Evolutionary conservation across 345 rosid species (phyloP).

Genomic region (Combretum micranthum): DNA sequence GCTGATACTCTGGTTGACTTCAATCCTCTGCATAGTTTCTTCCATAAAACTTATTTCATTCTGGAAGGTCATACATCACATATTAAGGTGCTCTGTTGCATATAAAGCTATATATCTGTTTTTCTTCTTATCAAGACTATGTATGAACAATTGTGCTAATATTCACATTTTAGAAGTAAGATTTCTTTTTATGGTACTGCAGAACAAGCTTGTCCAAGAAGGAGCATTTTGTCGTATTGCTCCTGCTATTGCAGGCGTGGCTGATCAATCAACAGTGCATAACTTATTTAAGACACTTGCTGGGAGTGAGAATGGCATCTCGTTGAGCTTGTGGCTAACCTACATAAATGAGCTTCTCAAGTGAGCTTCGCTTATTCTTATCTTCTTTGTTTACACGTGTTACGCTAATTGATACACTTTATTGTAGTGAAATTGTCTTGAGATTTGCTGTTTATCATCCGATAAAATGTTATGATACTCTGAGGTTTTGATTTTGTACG

Average conservation of each 20-base stretch:
- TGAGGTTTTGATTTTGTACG: too few relatives aligned
- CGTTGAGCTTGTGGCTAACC: slow-evolving; percentile 69
- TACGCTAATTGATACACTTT: not conserved
- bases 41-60: too few relatives aligned
- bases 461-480: too few relatives aligned
- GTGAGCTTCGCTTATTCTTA: slow-evolving; percentile 38
- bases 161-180: not conserved
- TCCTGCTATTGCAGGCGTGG: slow-evolving; percentile 84
- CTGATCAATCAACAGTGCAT: slow-evolving; percentile 81
- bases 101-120: too few relatives aligned
- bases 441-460: too few relatives aligned
- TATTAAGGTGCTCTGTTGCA: too few relatives aligned
- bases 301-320: slow-evolving; percentile 57
- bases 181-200: slow-evolving; percentile 17
- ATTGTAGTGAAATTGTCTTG: too few relatives aligned
- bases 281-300: slow-evolving; percentile 81
- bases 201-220: slow-evolving; percentile 71
- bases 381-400: not conserved
- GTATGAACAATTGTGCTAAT: too few relatives aligned
- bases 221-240: slow-evolving; percentile 86
- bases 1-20: too few relatives aligned
- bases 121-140: too few relatives aligned
- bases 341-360: slow-evolving; percentile 83
- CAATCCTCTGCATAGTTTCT: too few relatives aligned
- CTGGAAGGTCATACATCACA: too few relatives aligned